Base-by-base conservation (phyloP, 1,139 yeast species). In the Geotrichum klebahnii region DNA sequence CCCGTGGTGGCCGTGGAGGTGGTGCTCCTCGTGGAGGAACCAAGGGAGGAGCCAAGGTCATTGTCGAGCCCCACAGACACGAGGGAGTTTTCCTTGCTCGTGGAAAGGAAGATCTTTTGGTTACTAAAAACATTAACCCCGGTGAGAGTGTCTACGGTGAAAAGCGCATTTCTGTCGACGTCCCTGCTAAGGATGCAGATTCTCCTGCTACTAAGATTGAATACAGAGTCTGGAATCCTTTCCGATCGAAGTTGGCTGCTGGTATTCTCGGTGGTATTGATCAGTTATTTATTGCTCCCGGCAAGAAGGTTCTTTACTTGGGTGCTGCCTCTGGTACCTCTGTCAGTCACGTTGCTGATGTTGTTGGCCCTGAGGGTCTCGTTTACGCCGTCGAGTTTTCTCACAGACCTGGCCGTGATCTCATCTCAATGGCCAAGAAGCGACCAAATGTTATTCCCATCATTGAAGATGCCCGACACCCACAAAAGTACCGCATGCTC, bases 251-350 rank as follows among this genome's bases (percentile, higher is more conserved):
- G 81, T 79, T 92, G 77, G 98, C 98, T 69, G 98, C 98, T 57
- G 98, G 98, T 86, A 87, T 92, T 63, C 86, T 92, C 89, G 98
- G 98, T 75, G 98, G 98, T 39, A 46, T 92, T 64, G 98, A 92
- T 71, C 97, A 94, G 75, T 76, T 94, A 64, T 95, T 89, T 76
- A 85, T 92, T 73, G 95, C 88, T 52, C 98, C 98, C 66, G 98
- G 98, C 68, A 87, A 87, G 77, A 92, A 92, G 79, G 98, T 92
- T 51, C 80, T 92, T 61, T 92, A 92, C 74, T 77, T 92, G 69
- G 98, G 98, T 81, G 98, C 98, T 65, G 98, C 98, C 61, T 89
- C 97, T 53, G 98, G 98, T 79, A 92, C 98, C 50, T 90, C 97
- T 54, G 98, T 92, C 53, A 88, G 97, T 53, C 98, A 94, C 74